Base-by-base conservation (phyloP, 1,284 basidiomycete genomes). In the Lentinus polychrous region DNA sequence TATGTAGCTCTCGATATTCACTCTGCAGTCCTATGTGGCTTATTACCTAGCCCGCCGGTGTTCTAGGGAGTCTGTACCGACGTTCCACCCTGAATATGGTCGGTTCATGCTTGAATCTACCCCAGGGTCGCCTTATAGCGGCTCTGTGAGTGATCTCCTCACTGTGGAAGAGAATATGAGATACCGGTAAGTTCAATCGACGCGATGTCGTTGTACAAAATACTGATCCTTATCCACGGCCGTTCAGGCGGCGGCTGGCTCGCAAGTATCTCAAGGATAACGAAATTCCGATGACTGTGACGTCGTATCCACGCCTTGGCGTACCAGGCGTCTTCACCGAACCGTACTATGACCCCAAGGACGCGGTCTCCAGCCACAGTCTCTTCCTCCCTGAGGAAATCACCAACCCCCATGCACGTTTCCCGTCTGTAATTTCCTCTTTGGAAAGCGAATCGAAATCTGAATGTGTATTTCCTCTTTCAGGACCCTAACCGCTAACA, bases 91-190 rank as follows among this genome's bases (percentile, higher is more conserved):
- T 12, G 96, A 99, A 67, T 99, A 95, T 70, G 96, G 95, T 43
- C 81, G 94, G 36, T 99, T 92, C 73, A 99, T 99, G 96, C 77
- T 99, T 49, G 96, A 99, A 68, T 94, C 92, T 6, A 99, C 95
- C 0, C 96, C 96, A 0, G 96, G 96, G 2, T 79, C 81, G 37
- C 96, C 96, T 1, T 99, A 97, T 69, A 88, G 91, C 5, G 92
- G 91, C 14, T 86, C 79, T 20, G 80, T 95, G 33, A 75, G 76
- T 43, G 92, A 96, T 65, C 76, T 99, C 12, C 73, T 96, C 42
- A 80, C 83, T 5, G 95, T 99, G 8, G 95, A 99, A 70, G 69
- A 73, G 44, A 93, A 99, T 70, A 99, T 99, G 96, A 83, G 85
- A 37, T 90, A 91, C 64, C 76, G 89, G 88, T 83, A 69, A 45